Evolutionary conservation across 768 basidiomycete species (phyloP), one percentile per base, ranked within the genome.

Genomic region (Russula griseocarnosa): DNA sequence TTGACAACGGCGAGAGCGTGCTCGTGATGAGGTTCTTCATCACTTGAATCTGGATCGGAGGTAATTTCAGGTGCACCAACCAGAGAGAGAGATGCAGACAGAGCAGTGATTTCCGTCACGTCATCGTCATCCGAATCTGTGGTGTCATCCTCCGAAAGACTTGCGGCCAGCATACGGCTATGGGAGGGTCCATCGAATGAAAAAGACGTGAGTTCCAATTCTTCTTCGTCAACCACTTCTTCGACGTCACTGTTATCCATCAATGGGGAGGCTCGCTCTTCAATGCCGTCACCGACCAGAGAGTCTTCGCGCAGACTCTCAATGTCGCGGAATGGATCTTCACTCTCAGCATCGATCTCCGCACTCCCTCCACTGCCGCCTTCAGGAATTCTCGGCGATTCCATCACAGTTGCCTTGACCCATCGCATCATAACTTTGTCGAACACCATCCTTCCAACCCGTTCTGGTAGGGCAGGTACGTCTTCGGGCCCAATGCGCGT

Each of bases 291-390:
- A 16, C 54, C 60, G 22, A 49, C 66, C 40, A 51, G 58, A 63
- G 71, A 67, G 60, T 73, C 72, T 55, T 89, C 88, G 38, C 82
- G 78, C 69, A 94, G 72, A 69, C 92, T 94, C 71, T 96, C 94
- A 59, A 98, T 88, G 69, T 94, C 94, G 36, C 84, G 83, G 75
- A 98, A 98, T 9, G 92, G 90, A 76, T 98, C 95, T 69, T 92
- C 91, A 66, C 89, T 90, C 49, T 81, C 79, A 47, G 81, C 78
- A 76, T 69, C 73, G 32, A 76, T 79, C 10, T 58, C 77, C 70
- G 72, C 60, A 61, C 76, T 66, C 68, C 77, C 67, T 61, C 61
- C 69, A 28, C 73, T 65, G 46, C 74, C 66, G 32, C 59, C 74
- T 59, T 75, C 73, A 20, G 60, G 60, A 14, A 42, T 49, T 24